These are phyloP conservation scores for Angomonas ambiguus DNA, from an alignment of 208 protist species.

Conservation along the genomic window DNA sequence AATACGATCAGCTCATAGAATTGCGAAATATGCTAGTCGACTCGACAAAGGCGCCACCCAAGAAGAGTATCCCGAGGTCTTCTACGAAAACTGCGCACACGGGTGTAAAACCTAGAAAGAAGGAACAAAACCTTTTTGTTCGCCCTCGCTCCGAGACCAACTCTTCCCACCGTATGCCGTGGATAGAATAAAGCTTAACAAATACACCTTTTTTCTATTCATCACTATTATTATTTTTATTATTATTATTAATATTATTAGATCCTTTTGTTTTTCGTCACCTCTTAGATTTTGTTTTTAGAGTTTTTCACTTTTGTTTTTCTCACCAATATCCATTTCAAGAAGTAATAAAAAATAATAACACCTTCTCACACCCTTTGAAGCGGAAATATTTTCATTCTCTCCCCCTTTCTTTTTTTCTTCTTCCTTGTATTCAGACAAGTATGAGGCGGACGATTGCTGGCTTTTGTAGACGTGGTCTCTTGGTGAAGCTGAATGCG, in stretches of 20 bases:
- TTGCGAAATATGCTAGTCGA: slow-evolving; percentile 24
- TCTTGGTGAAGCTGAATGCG: background rate
- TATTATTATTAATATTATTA: background rate
- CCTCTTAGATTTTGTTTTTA: background rate
- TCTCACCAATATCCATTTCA: background rate
- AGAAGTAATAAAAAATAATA: too few species aligned
- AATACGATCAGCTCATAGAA: slow-evolving; percentile 58
- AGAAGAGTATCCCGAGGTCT: background rate
- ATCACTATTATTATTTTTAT: background rate
- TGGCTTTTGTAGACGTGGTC: background rate
- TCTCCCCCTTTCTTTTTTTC: background rate
- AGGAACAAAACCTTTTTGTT: background rate
- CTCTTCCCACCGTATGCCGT: slow-evolving; percentile 4
- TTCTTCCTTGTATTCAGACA: background rate
- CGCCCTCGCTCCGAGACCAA: background rate
- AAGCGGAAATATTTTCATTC: too few species aligned
- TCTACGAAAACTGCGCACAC: background rate
- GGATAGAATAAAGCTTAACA: background rate
- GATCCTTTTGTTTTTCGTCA: background rate
- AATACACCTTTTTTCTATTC: background rate
- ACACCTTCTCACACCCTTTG: too few species aligned
- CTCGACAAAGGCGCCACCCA: background rate
- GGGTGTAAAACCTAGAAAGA: background rate
- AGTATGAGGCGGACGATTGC: background rate
- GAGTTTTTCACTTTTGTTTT: slow-evolving; percentile 3